Conservation (phyloP, 495 filamentous ascomycete genomes). For the Tricharina praecox region DNA sequence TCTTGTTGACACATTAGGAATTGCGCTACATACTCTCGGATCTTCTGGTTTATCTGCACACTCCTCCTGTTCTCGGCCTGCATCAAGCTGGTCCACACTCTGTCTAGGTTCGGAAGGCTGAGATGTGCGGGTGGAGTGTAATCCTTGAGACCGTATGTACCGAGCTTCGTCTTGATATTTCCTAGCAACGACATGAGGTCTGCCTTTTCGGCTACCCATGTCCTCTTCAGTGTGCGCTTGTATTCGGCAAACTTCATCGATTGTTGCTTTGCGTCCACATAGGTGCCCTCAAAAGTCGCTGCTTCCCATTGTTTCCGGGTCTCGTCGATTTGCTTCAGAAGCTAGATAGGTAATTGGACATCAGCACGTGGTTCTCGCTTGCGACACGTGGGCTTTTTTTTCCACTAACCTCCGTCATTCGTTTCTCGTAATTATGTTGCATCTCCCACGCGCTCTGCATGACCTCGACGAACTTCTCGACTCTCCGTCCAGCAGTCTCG, state of each 20-base stretch:
- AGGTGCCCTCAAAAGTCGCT: conserved; percentile 75
- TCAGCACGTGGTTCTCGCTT: too few species aligned
- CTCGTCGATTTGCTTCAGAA: conserved; percentile 54
- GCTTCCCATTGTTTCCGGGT: conserved; percentile 60
- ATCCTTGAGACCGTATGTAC: conserved; percentile 75
- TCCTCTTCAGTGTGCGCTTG: conserved; percentile 71
- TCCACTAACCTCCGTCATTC: conserved; percentile 47
- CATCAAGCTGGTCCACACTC: conserved; percentile 62
- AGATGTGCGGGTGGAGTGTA: conserved; percentile 79
- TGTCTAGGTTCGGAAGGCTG: conserved; percentile 59
- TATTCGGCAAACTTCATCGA: conserved; percentile 63
- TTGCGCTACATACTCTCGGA: conserved; percentile 56
- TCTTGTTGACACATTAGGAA: not conserved
- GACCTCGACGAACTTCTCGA: conserved; percentile 95
- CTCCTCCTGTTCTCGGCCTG: conserved; percentile 69
- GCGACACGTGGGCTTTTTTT: too few species aligned
- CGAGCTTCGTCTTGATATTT: conserved; percentile 98
- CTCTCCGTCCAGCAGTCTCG: conserved; percentile 85
- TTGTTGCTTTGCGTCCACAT: conserved; percentile 83
- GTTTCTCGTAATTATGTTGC: conserved; percentile 83
- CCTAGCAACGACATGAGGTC: conserved; percentile 82
- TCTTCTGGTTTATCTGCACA: conserved; percentile 92
- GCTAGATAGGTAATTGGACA: conserved; percentile 25
- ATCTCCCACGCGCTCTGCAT: conserved; percentile 99
- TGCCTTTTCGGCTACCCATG: conserved; percentile 95